phyloP scores from a whole-genome alignment of 1,284 basidiomycete species.

The Cryptococcus hybrid region DNA sequence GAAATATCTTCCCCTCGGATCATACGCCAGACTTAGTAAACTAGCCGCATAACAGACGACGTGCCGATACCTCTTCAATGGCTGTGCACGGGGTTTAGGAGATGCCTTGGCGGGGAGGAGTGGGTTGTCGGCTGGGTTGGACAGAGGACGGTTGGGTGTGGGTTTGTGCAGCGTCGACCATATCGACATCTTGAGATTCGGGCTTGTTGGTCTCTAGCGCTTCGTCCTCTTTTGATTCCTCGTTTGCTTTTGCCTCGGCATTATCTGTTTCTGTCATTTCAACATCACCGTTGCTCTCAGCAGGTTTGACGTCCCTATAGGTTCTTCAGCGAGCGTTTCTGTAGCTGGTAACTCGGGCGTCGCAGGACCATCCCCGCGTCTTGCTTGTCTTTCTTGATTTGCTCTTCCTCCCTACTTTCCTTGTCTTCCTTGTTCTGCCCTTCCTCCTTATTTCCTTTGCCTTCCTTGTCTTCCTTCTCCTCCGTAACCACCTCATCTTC shows the following conservation, averaged over 20 bases:
- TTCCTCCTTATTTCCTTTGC: too few relatives aligned
- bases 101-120: conserved; percentile 11
- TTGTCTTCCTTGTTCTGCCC: too few relatives aligned
- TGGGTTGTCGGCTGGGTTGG: conserved; percentile 8
- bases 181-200: conserved; percentile 52
- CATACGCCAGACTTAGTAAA: conserved; percentile 30
- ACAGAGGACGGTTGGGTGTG: background rate
- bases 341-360: too few relatives aligned
- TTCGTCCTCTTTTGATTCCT: background rate
- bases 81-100: conserved; percentile 20
- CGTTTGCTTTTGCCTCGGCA: background rate
- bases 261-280: background rate
- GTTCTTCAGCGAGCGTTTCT: too few relatives aligned
- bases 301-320: background rate
- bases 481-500: background rate
- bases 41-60: conserved; percentile 22
- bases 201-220: conserved; percentile 54
- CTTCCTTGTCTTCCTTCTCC: too few relatives aligned
- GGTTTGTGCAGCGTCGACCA: conserved; percentile 34
- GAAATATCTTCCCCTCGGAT: conserved; percentile 20
- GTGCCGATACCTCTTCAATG: conserved; percentile 28
- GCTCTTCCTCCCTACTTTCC: too few relatives aligned
- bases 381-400: too few relatives aligned
- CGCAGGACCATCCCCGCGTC: too few relatives aligned
- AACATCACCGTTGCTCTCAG: background rate